Conservation (phyloP, 2,329 filamentous ascomycete species). For the Fusarium xylarioides region DNA sequence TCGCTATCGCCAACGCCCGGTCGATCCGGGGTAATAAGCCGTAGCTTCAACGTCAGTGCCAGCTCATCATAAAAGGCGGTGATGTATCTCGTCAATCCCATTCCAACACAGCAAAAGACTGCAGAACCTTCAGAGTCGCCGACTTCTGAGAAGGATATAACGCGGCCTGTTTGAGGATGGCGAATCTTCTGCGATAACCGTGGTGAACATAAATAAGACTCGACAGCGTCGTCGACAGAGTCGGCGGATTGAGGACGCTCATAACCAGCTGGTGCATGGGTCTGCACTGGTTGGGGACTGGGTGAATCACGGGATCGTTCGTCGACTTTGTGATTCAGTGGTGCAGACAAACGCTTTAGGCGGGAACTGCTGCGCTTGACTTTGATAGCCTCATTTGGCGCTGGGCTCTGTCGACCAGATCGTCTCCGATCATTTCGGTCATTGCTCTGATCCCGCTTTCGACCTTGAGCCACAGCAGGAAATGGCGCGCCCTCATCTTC, state of each 20-base stretch:
- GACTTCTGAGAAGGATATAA: constrained; percentile 96
- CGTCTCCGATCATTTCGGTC: constrained; percentile 57
- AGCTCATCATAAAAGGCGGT: constrained; percentile 98
- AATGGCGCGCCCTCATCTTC: constrained; percentile 74
- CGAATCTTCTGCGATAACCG: constrained; percentile 87
- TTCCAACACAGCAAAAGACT: constrained; percentile 96
- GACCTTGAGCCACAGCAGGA: constrained; percentile 71
- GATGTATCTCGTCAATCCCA: constrained; percentile 95
- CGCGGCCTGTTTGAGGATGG: constrained; percentile 84
- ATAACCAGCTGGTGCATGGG: constrained; percentile 60
- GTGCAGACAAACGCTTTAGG: constrained; percentile 66
- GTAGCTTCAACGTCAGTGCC: constrained; percentile 84
- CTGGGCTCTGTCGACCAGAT: constrained; percentile 61
- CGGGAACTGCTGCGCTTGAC: constrained; percentile 66
- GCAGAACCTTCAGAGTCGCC: constrained; percentile 91
- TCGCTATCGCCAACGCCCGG: constrained; percentile 95
- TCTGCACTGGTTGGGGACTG: constrained; percentile 42
- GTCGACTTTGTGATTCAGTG: constrained; percentile 54
- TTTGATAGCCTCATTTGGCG: constrained; percentile 55
- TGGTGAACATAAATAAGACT: constrained; percentile 83
- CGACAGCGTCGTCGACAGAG: constrained; percentile 88
- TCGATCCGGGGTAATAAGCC: constrained; percentile 92
- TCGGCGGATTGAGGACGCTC: constrained; percentile 82
- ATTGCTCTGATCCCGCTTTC: constrained; percentile 58
- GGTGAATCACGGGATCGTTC: constrained; percentile 44